phyloP scores from a whole-genome alignment of 2,329 filamentous ascomycete genomes.

The Neonectria neomacrospora region DNA sequence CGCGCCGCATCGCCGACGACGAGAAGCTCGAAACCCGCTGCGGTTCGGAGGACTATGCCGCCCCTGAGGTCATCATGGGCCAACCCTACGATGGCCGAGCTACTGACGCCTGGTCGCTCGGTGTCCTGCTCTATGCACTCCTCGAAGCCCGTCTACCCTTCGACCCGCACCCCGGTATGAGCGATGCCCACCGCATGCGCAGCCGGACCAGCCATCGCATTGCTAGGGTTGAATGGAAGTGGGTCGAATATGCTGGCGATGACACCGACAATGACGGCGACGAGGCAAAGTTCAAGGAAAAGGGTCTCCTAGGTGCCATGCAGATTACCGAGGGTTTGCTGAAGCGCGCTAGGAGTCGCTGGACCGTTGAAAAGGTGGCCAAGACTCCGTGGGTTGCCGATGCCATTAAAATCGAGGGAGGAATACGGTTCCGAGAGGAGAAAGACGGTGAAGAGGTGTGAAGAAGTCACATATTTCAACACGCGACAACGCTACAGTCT shows the following conservation, averaged over 20 bases:
- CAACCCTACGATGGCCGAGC: slow-evolving; percentile 92
- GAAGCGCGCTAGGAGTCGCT: slow-evolving; percentile 83
- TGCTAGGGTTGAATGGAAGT: slow-evolving; percentile 93
- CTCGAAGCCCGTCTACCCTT: slow-evolving; percentile 95
- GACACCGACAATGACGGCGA: slow-evolving; percentile 87
- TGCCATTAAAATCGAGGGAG: slow-evolving; percentile 76
- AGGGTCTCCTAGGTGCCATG: slow-evolving; percentile 78
- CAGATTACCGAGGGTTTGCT: slow-evolving; percentile 85
- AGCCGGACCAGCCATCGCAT: slow-evolving; percentile 93
- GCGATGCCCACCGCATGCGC: slow-evolving; percentile 78
- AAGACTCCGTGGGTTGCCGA: slow-evolving; percentile 79
- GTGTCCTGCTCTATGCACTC: slow-evolving; percentile 91
- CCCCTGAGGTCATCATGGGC: slow-evolving; percentile 94
- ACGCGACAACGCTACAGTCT: background rate
- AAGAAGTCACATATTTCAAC: slow-evolving; percentile 25
- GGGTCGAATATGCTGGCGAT: slow-evolving; percentile 85
- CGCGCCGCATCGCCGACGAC: slow-evolving; percentile 83
- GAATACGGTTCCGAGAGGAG: slow-evolving; percentile 69
- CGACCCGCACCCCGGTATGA: slow-evolving; percentile 85
- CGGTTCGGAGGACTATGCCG: slow-evolving; percentile 96
- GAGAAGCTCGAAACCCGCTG: slow-evolving; percentile 93
- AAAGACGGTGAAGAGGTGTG: slow-evolving; percentile 65
- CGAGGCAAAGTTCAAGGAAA: slow-evolving; percentile 68
- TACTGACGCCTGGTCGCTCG: slow-evolving; percentile 94
- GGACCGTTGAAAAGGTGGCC: slow-evolving; percentile 78